These are phyloP conservation scores for Dunaliella primolecta DNA, from an alignment of 139 green algal genomes.

Conservation along the genomic window DNA sequence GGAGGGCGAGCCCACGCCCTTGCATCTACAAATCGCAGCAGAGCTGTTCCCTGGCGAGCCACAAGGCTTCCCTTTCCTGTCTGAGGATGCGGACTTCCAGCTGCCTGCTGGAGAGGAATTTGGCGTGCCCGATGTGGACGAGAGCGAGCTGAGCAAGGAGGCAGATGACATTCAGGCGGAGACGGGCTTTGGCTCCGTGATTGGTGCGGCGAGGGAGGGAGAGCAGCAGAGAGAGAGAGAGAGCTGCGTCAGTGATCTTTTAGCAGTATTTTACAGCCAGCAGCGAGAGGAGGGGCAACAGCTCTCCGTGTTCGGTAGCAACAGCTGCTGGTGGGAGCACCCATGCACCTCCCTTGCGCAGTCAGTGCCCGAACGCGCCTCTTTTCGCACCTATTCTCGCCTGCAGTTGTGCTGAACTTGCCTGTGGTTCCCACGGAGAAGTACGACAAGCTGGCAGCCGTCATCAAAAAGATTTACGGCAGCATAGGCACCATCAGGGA, in stretches of 20 bases:
- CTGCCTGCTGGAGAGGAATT: slow-evolving; percentile 88
- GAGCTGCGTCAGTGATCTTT: neutral
- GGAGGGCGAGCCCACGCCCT: neutral
- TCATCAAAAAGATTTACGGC: slow-evolving; percentile 88
- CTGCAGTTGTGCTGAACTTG: slow-evolving; percentile 91
- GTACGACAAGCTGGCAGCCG: slow-evolving; percentile 88
- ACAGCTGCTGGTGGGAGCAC: neutral
- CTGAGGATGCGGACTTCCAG: slow-evolving; percentile 82
- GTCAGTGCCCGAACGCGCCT: neutral
- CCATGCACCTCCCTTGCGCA: neutral
- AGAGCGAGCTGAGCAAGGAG: slow-evolving; percentile 45
- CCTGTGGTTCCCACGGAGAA: slow-evolving; percentile 88
- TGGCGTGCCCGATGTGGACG: slow-evolving; percentile 51
- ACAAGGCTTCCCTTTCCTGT: slow-evolving; percentile 80
- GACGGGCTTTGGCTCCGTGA: slow-evolving; percentile 89
- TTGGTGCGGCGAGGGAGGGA: slow-evolving; percentile 67
- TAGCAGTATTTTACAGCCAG: neutral
- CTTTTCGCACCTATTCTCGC: neutral
- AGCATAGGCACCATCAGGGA: slow-evolving; percentile 82
- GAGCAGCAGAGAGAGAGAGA: too few relatives aligned
- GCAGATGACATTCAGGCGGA: slow-evolving; percentile 85
- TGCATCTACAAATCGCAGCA: slow-evolving; percentile 24
- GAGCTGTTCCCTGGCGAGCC: slow-evolving; percentile 58
- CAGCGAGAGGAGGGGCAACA: too few relatives aligned
- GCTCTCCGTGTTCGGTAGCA: neutral